Evolutionary conservation across 331 rosid genomes (phyloP).

Genomic region (Phaseolus coccineus): DNA sequence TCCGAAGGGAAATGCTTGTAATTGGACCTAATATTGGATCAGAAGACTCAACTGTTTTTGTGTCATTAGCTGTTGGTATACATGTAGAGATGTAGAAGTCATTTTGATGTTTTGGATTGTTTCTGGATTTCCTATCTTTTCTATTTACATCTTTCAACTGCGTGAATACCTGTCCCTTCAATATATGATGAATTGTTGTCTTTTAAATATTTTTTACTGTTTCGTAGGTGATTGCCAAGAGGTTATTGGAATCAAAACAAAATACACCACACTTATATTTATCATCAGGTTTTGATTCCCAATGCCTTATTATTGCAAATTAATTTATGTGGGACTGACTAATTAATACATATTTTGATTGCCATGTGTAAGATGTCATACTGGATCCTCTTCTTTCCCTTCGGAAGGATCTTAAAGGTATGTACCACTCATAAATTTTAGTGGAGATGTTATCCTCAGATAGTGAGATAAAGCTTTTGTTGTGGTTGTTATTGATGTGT

Average conservation of each 20-base stretch:
- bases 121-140: conserved; percentile 14
- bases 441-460: conserved; percentile 21
- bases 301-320: conserved; percentile 34
- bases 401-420: conserved; percentile 92
- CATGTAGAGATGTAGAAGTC: conserved; percentile 17
- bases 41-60: conserved; percentile 17
- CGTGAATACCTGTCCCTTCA: conserved; percentile 1
- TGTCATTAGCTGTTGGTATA: not conserved
- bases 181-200: not conserved
- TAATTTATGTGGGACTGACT: conserved; percentile 37
- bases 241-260: conserved; percentile 91
- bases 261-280: conserved; percentile 86
- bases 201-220: conserved; percentile 36
- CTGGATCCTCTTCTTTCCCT: conserved; percentile 95
- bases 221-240: conserved; percentile 89
- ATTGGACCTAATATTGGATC: conserved; percentile 14
- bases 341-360: conserved; percentile 42
- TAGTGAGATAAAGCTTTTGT: conserved; percentile 9
- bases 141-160: conserved; percentile 28
- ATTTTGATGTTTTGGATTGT: conserved; percentile 9
- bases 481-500: conserved; percentile 7
- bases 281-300: conserved; percentile 72
- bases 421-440: conserved; percentile 37
- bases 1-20: conserved; percentile 2
- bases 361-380: conserved; percentile 66